Evolutionary conservation across 1,284 basidiomycete genomes (phyloP).

Genomic region (Cryptococcus neoformans): DNA sequence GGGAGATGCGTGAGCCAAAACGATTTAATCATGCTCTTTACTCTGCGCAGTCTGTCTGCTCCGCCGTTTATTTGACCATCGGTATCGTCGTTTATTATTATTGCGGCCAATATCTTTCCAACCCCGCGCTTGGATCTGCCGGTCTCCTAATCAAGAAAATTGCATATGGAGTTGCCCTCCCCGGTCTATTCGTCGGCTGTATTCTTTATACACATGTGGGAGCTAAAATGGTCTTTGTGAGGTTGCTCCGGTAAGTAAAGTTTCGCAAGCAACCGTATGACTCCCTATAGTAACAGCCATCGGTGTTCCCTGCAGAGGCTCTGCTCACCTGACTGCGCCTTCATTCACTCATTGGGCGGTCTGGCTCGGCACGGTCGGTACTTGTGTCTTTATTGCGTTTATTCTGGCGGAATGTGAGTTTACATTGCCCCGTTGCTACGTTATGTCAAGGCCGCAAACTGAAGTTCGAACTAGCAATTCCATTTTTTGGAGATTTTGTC

Average conservation of each 20-base stretch:
- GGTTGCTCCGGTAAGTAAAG: conserved; percentile 30
- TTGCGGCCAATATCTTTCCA: conserved; percentile 35
- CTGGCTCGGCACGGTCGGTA: conserved; percentile 2
- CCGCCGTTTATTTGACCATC: conserved; percentile 38
- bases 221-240: conserved; percentile 37
- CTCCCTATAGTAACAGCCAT: not conserved
- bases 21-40: conserved; percentile 25
- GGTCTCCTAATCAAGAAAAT: conserved; percentile 47
- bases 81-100: conserved; percentile 37
- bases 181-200: conserved; percentile 29
- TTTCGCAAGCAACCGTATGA: conserved; percentile 25
- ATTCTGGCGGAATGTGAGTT: conserved; percentile 32
- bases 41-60: conserved; percentile 28
- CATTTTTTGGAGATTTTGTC: conserved; percentile 37
- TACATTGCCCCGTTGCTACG: not conserved
- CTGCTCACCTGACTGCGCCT: conserved; percentile 54
- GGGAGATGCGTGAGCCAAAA: conserved; percentile 47
- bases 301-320: conserved; percentile 33
- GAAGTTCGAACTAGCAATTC: conserved; percentile 19
- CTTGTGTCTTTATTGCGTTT: conserved; percentile 9
- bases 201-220: conserved; percentile 21
- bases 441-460: not conserved
- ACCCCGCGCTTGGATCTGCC: conserved; percentile 44
- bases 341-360: conserved; percentile 25
- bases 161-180: conserved; percentile 47